A percentile compares a stretch with the other conserved stretches of the same genome.
Evolutionary conservation across 192 early-diverging fungal species (phyloP).

Genomic region (Phycomyces nitens): DNA sequence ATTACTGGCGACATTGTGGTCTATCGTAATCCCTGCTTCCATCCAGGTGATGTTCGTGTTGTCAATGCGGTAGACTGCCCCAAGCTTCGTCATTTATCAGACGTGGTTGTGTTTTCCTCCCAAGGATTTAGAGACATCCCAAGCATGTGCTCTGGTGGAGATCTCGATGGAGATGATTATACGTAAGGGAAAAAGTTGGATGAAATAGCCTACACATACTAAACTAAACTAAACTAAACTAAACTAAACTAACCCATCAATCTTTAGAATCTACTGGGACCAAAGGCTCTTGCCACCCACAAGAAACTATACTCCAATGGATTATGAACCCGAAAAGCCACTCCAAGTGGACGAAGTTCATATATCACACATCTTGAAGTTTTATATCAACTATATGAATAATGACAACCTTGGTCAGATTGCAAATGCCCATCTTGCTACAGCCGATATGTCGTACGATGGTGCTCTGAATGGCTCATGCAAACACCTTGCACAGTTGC

Average conservation of each 20-base stretch:
- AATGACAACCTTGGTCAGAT: constrained; percentile 65
- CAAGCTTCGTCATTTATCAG: constrained; percentile 42
- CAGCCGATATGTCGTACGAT: constrained; percentile 44
- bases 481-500: constrained; percentile 58
- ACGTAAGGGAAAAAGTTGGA: constrained; percentile 39
- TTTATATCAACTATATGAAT: constrained; percentile 66
- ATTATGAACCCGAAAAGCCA: constrained; percentile 42
- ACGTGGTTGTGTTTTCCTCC: constrained; percentile 75
- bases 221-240: too few relatives aligned
- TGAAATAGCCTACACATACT: not conserved
- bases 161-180: constrained; percentile 78
- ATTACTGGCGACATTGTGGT: constrained; percentile 43
- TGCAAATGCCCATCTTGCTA: constrained; percentile 65
- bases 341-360: constrained; percentile 37
- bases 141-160: constrained; percentile 76
- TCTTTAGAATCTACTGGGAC: constrained; percentile 54
- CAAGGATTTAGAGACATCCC: constrained; percentile 65
- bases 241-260: not conserved
- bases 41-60: constrained; percentile 62
- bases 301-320: constrained; percentile 45
- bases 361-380: constrained; percentile 48
- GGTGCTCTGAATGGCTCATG: constrained; percentile 54
- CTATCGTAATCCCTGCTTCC: constrained; percentile 60
- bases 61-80: constrained; percentile 55
- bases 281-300: constrained; percentile 38